These are phyloP conservation scores for Vicia villosa DNA, from an alignment of 306 rosid species.

Conservation along the genomic window DNA sequence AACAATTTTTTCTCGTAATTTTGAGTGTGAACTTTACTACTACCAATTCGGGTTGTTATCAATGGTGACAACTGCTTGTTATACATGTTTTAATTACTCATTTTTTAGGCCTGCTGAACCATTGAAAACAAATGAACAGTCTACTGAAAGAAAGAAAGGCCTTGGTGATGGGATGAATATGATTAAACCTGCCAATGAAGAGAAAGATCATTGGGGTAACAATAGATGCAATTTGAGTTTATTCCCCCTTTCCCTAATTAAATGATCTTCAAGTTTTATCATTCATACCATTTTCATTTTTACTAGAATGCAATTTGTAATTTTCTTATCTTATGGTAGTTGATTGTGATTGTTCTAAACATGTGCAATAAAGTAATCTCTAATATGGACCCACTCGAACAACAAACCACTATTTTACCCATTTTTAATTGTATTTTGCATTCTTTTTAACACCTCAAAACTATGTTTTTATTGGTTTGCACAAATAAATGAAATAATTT, in stretches of 20 bases:
- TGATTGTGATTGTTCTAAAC: slow-evolving; percentile 13
- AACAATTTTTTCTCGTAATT: too few relatives aligned
- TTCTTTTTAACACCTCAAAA: too few relatives aligned
- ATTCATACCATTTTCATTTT: slow-evolving; percentile 6
- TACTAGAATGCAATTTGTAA: background rate
- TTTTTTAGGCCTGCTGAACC: slow-evolving; percentile 57
- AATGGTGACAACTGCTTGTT: too few relatives aligned
- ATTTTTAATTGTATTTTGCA: too few relatives aligned
- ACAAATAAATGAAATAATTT: too few relatives aligned
- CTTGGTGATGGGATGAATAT: slow-evolving; percentile 87
- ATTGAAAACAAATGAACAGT: slow-evolving; percentile 63
- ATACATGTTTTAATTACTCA: too few relatives aligned
- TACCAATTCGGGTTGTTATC: too few relatives aligned
- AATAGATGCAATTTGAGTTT: slow-evolving; percentile 23
- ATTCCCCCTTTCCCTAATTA: background rate
- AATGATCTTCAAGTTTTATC: slow-evolving; percentile 5
- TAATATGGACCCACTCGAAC: background rate
- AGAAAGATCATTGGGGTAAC: too few relatives aligned
- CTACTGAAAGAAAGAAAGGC: slow-evolving; percentile 82
- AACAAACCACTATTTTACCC: too few relatives aligned
- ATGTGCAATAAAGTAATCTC: background rate
- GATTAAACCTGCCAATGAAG: slow-evolving; percentile 86
- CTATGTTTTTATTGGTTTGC: too few relatives aligned
- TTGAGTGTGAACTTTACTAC: too few relatives aligned
- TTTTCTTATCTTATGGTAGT: slow-evolving; percentile 16